Evolutionary conservation across 2,329 filamentous ascomycete genomes (phyloP).

Genomic region (Cladophialophora carrionii): DNA sequence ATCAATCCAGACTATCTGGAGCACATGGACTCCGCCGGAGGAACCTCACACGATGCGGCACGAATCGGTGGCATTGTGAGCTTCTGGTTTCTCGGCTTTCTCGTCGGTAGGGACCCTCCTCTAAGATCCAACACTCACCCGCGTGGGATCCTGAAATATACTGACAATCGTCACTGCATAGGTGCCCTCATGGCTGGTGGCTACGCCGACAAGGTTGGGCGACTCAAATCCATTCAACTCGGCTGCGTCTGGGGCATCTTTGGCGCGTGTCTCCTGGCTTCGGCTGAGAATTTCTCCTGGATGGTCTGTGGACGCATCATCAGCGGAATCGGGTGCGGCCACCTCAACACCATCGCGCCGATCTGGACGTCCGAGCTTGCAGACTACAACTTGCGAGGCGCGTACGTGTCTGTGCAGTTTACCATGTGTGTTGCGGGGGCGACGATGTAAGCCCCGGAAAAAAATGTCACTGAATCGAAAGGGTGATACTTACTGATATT

Average conservation of each 20-base stretch:
- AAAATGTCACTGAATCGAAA: not conserved
- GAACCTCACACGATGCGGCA: conserved; percentile 38
- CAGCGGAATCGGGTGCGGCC: conserved; percentile 40
- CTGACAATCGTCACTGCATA: conserved; percentile 22
- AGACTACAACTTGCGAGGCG: conserved; percentile 38
- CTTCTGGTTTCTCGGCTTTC: conserved; percentile 41
- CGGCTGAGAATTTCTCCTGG: conserved; percentile 39
- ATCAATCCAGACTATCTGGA: conserved; percentile 39
- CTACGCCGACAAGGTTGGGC: conserved; percentile 40
- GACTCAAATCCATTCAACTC: conserved; percentile 39
- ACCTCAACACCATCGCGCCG: conserved; percentile 40
- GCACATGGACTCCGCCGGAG: conserved; percentile 34
- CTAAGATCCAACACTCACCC: not conserved
- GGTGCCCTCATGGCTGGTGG: conserved; percentile 39
- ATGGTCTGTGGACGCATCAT: conserved; percentile 39
- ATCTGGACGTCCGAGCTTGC: conserved; percentile 41
- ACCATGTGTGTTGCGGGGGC: conserved; percentile 30
- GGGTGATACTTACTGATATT: conserved; percentile 1
- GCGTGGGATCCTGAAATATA: not conserved
- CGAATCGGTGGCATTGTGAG: conserved; percentile 39
- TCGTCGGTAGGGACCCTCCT: conserved; percentile 1
- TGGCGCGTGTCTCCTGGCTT: conserved; percentile 36
- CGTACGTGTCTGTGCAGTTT: conserved; percentile 40
- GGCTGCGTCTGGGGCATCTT: conserved; percentile 40
- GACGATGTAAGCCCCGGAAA: conserved; percentile 5